These are phyloP conservation scores for Eimeria zaria DNA, from an alignment of 169 alveolate genomes.

Conservation along the genomic window DNA sequence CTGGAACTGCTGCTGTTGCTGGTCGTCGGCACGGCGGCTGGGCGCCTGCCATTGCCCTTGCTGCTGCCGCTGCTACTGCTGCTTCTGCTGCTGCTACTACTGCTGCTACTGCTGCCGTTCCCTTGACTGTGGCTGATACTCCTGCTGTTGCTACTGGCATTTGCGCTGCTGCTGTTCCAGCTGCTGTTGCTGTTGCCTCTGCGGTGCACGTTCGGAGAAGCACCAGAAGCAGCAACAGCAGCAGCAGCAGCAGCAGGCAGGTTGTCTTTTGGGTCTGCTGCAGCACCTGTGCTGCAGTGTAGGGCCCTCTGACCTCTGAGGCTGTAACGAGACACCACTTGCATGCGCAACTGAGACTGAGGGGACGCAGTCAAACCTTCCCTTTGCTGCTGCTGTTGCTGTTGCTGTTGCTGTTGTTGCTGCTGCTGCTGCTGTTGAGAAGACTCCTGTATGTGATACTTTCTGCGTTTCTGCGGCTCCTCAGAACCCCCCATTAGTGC, in stretches of 20 bases:
- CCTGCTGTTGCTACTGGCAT: slow-evolving; percentile 1
- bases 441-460: background rate
- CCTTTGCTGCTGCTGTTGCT: background rate
- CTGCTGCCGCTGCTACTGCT: background rate
- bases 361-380: background rate
- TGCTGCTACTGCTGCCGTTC: slow-evolving; percentile 14
- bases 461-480: background rate
- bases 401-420: background rate
- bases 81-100: background rate
- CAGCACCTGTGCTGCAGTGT: background rate
- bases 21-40: background rate
- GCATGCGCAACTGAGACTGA: background rate
- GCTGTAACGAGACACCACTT: background rate
- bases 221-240: background rate
- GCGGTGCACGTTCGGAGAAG: background rate
- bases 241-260: slow-evolving; percentile 9
- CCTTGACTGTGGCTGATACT: slow-evolving; percentile 6
- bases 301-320: background rate
- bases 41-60: background rate
- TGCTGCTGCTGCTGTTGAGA: background rate
- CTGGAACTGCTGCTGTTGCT: slow-evolving; percentile 44
- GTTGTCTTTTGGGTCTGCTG: background rate
- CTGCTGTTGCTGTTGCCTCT: background rate
- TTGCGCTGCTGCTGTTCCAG: slow-evolving; percentile 31
- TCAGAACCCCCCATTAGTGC: background rate